A percentile compares a stretch with the other conserved stretches of the same genome.
phyloP scores from a whole-genome alignment of 2,329 filamentous ascomycete species.

The Lachnum nothofagi region DNA sequence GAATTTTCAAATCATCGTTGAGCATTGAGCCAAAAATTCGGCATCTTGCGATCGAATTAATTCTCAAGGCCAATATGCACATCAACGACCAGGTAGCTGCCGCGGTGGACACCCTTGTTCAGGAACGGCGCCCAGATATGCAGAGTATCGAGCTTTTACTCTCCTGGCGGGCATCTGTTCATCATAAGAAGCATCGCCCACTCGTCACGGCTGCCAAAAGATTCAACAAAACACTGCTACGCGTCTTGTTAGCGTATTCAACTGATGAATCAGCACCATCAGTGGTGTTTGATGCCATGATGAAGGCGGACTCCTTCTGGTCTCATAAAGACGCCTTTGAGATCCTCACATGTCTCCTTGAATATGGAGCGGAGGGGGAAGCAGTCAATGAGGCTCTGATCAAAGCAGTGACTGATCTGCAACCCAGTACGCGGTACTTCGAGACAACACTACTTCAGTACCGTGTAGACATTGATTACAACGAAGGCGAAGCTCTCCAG shows the following conservation, averaged over 20 bases:
- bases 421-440: conserved; percentile 46
- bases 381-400: conserved; percentile 49
- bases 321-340: not conserved
- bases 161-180: conserved; percentile 42
- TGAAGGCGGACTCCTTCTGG: conserved; percentile 6
- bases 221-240: conserved; percentile 4
- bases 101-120: conserved; percentile 21
- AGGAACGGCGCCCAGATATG: conserved; percentile 44
- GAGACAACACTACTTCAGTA: conserved; percentile 43
- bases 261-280: conserved; percentile 4
- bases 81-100: conserved; percentile 25
- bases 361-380: conserved; percentile 45
- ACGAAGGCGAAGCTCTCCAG: conserved; percentile 49
- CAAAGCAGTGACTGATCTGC: conserved; percentile 46
- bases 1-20: conserved; percentile 2
- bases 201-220: not conserved
- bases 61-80: conserved; percentile 31
- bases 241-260: conserved; percentile 1
- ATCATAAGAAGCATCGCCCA: conserved; percentile 5
- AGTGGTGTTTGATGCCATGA: conserved; percentile 2
- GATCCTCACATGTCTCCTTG: conserved; percentile 43
- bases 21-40: conserved; percentile 2
- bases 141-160: conserved; percentile 34
- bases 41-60: not conserved
- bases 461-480: conserved; percentile 50